Evolutionary conservation across 2,329 filamentous ascomycete genomes (phyloP).

Genomic region (Phialocephala sp.): DNA sequence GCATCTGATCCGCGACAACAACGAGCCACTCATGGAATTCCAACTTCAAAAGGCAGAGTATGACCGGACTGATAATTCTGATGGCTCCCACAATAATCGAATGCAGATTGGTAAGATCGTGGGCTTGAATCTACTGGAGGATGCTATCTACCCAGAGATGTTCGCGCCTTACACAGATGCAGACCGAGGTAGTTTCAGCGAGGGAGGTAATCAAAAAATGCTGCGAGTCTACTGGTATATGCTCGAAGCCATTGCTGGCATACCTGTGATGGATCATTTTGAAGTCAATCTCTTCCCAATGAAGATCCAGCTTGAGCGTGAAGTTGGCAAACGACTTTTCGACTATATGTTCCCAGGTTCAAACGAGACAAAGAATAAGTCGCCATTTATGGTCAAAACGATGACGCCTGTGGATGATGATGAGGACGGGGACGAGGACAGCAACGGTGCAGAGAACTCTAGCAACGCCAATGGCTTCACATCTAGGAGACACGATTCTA

Average conservation of each 20-base stretch:
- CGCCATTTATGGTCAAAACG: constrained; percentile 64
- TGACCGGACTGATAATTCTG: constrained; percentile 93
- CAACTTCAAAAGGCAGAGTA: constrained; percentile 91
- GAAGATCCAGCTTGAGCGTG: constrained; percentile 90
- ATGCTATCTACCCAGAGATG: constrained; percentile 95
- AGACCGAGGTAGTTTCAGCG: constrained; percentile 57
- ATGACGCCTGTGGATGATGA: constrained; percentile 48
- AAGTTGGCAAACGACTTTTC: constrained; percentile 90
- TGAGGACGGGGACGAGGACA: constrained; percentile 43
- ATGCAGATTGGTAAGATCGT: constrained; percentile 87
- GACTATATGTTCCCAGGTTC: constrained; percentile 96
- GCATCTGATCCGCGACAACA: constrained; percentile 89
- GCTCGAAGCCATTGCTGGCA: constrained; percentile 96
- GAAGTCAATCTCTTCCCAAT: constrained; percentile 93
- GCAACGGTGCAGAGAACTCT: constrained; percentile 40
- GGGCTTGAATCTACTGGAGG: constrained; percentile 85
- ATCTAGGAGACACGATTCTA: constrained; percentile 52
- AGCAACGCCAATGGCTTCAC: constrained; percentile 23
- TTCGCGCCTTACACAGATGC: constrained; percentile 86
- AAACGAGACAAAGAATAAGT: constrained; percentile 60
- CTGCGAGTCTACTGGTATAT: constrained; percentile 96
- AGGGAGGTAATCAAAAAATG: constrained; percentile 76
- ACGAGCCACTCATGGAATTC: constrained; percentile 88
- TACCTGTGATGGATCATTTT: constrained; percentile 96
- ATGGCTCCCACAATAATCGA: constrained; percentile 93